A percentile compares a stretch with the other conserved stretches of the same genome.
phyloP scores from a whole-genome alignment of 495 filamentous ascomycete species.

The Amorphotheca resinae region DNA sequence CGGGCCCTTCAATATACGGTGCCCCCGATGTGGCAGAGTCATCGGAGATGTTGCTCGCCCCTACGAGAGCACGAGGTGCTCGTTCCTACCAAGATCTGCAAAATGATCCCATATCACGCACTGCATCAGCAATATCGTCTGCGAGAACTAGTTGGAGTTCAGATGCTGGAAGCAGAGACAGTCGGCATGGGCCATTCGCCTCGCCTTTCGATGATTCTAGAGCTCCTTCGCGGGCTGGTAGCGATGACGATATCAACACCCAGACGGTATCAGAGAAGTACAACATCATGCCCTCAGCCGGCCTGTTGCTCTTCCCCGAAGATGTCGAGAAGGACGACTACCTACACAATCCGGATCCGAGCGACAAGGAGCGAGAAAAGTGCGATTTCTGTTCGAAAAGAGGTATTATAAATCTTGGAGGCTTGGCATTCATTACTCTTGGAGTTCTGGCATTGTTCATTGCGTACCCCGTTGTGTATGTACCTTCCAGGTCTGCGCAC shows the following conservation, averaged over 20 bases:
- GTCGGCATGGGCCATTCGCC: slow-evolving; percentile 33
- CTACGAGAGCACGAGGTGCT: slow-evolving; percentile 11
- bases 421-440: slow-evolving; percentile 44
- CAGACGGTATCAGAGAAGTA: slow-evolving; percentile 72
- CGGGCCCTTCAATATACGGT: slow-evolving; percentile 5
- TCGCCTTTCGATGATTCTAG: slow-evolving; percentile 46
- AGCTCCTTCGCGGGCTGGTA: slow-evolving; percentile 46
- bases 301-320: slow-evolving; percentile 57
- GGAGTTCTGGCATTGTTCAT: slow-evolving; percentile 59
- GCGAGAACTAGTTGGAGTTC: slow-evolving; percentile 52
- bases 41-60: slow-evolving; percentile 19
- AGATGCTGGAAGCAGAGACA: slow-evolving; percentile 39
- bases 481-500: background rate
- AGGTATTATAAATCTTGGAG: slow-evolving; percentile 57
- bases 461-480: slow-evolving; percentile 63
- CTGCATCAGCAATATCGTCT: slow-evolving; percentile 33
- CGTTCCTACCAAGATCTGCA: slow-evolving; percentile 16
- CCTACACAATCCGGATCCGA: slow-evolving; percentile 58
- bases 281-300: slow-evolving; percentile 61
- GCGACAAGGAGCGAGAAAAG: slow-evolving; percentile 47
- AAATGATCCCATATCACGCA: slow-evolving; percentile 6
- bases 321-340: slow-evolving; percentile 73
- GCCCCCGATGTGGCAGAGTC: slow-evolving; percentile 11
- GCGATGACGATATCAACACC: slow-evolving; percentile 56
- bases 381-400: slow-evolving; percentile 58